phyloP scores from a whole-genome alignment of 164 flowering plant species.

The Umbilicus rupestris region DNA sequence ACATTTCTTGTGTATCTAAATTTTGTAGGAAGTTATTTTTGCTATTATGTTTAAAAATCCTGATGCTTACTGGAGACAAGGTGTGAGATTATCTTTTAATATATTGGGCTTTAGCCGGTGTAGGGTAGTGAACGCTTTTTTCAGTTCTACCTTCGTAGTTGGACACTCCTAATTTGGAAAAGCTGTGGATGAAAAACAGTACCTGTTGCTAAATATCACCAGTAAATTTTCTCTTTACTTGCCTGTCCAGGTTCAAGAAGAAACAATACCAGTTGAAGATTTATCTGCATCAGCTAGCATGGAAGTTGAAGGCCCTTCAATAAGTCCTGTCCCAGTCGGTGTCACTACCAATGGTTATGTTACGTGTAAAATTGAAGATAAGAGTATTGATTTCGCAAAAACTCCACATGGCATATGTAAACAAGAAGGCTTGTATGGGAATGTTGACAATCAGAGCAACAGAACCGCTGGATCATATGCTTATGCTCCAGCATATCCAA shows the following conservation, averaged over 20 bases:
- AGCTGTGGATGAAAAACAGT: neutral
- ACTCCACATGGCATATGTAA: slow-evolving; percentile 8
- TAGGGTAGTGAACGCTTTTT: neutral
- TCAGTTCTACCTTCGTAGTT: neutral
- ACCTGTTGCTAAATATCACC: neutral
- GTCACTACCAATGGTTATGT: slow-evolving; percentile 1
- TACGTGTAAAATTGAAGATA: slow-evolving; percentile 14
- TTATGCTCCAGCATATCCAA: slow-evolving; percentile 1
- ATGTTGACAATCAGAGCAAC: slow-evolving; percentile 12
- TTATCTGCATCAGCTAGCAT: neutral
- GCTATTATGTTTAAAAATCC: neutral
- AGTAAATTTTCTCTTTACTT: neutral
- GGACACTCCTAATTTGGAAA: neutral
- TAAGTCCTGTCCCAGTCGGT: neutral
- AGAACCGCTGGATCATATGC: slow-evolving; percentile 8
- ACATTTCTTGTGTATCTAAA: too few relatives aligned
- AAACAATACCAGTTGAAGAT: slow-evolving; percentile 6
- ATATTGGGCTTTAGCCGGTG: too few relatives aligned
- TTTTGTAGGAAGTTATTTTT: too few relatives aligned
- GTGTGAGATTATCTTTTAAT: neutral
- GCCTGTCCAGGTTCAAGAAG: slow-evolving; percentile 1
- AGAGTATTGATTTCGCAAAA: slow-evolving; percentile 11
- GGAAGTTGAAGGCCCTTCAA: slow-evolving; percentile 1
- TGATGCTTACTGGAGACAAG: neutral
- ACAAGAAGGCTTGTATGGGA: slow-evolving; percentile 8